Evolutionary conservation across 1,139 yeast species (phyloP), one percentile per base, ranked within the genome.

Genomic region (Diutina scorzettiae): DNA sequence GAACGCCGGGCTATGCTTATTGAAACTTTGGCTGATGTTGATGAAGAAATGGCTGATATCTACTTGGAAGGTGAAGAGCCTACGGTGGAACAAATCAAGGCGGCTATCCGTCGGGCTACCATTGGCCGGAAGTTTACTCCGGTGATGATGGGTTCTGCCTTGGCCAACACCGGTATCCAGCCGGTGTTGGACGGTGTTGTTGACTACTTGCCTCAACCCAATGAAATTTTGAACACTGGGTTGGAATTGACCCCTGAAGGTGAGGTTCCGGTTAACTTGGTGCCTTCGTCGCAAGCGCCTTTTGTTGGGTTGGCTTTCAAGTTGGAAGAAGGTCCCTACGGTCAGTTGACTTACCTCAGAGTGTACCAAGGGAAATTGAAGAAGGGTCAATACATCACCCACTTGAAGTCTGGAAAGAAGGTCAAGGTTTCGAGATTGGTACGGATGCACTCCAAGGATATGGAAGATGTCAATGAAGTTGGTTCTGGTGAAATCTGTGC

Each of bases 401-500:
- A 93, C 59, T 81, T 85, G 51, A 87, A 91, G 63, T 75, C 93
- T 31, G 96, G 96, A 47, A 91, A 93, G 69, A 84, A 81, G 63
- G 86, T 89, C 49, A 91, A 93, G 68, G 85, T 91, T 43, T 75
- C 97, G n/a, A 76, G 98, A 59, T 72, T 91, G 55, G 98, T 89
- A 43, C 82, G 97, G 67, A 93, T 91, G 98, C 98, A 93, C 67
- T 86, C 97, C 41, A 86, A 89, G 50, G 98, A 91, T 62, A 86
- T 89, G 96, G 96, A 89, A 67, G 99, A 91, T 60, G 93, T 87
- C 42, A 85, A 81, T 43, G 96, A 87, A 66, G 84, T 86, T 55
- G 93, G 94, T 23, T 91, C 98, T 37, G 99, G 99, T 60, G 98
- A 91, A 66, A 91, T 91, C 54, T 93, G 99, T 68, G 99, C 99